Evolutionary conservation across 2,329 filamentous ascomycete genomes (phyloP).

Genomic region (Trichoderma sp.): DNA sequence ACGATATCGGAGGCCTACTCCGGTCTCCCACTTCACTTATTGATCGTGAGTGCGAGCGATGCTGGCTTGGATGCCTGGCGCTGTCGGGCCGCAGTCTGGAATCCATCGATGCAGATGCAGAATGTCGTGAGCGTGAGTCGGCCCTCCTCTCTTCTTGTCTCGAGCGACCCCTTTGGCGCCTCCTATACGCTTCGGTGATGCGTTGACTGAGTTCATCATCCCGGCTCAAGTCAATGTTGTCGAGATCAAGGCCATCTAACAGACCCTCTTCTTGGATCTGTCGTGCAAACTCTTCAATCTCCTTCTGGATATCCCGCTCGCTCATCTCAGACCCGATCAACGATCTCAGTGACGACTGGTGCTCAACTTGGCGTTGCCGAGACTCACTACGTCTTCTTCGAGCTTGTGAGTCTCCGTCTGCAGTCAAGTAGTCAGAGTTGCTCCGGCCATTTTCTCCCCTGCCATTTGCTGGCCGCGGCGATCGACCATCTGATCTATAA

Average conservation of each 20-base stretch:
- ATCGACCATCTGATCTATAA: constrained; percentile 36
- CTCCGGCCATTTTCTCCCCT: constrained; percentile 33
- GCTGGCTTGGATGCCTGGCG: constrained; percentile 37
- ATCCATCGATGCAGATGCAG: constrained; percentile 40
- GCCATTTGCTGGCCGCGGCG: constrained; percentile 32
- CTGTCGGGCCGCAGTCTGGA: constrained; percentile 34
- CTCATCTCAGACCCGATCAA: constrained; percentile 79
- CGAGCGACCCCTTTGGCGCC: constrained; percentile 68
- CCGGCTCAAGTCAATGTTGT: constrained; percentile 79
- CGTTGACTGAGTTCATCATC: constrained; percentile 89
- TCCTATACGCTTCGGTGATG: constrained; percentile 84
- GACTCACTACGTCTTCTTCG: constrained; percentile 48
- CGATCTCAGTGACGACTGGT: constrained; percentile 85
- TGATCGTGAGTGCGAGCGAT: constrained; percentile 49
- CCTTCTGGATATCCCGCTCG: constrained; percentile 76
- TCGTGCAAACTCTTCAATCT: constrained; percentile 86
- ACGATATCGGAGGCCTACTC: constrained; percentile 51
- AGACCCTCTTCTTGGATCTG: constrained; percentile 88
- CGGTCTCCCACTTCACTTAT: constrained; percentile 52
- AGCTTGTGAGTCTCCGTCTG: constrained; percentile 35
- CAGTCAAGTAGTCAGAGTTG: constrained; percentile 42
- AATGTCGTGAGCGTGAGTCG: constrained; percentile 40
- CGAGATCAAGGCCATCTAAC: constrained; percentile 83
- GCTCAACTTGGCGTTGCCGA: constrained; percentile 68
- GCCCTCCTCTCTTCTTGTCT: constrained; percentile 52